Evolutionary conservation across 2,329 filamentous ascomycete species (phyloP).

Genomic region (Fusarium avenaceum): DNA sequence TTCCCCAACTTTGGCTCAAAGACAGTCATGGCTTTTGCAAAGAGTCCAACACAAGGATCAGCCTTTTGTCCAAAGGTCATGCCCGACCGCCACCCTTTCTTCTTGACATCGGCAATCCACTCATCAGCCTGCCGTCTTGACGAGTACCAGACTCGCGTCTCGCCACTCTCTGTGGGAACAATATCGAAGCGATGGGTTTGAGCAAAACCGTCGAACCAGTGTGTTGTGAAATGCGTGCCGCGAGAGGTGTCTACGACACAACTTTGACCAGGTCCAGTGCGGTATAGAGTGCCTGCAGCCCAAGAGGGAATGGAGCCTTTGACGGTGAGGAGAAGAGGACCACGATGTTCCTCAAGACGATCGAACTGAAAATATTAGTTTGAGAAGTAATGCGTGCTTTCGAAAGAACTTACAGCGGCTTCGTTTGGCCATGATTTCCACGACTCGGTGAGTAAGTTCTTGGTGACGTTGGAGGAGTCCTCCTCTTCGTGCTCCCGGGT

Average conservation of each 20-base stretch:
- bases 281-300: conserved; percentile 78
- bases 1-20: conserved; percentile 61
- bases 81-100: conserved; percentile 67
- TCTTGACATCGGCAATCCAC: conserved; percentile 71
- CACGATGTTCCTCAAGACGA: conserved; percentile 73
- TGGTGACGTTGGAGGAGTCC: conserved; percentile 43
- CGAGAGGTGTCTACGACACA: conserved; percentile 69
- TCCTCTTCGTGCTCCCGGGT: conserved; percentile 47
- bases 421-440: conserved; percentile 64
- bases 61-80: conserved; percentile 78
- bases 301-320: conserved; percentile 77
- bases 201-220: conserved; percentile 87
- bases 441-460: conserved; percentile 50
- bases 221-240: conserved; percentile 72
- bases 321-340: conserved; percentile 73
- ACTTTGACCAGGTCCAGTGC: conserved; percentile 79
- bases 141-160: conserved; percentile 71
- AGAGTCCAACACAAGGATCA: conserved; percentile 81
- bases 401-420: conserved; percentile 56
- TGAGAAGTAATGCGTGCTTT: fast-evolving
- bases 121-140: conserved; percentile 77
- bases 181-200: conserved; percentile 82
- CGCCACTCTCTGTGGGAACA: conserved; percentile 54
- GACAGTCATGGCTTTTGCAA: conserved; percentile 76
- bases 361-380: conserved; percentile 68